phyloP scores from a whole-genome alignment of 495 filamentous ascomycete species.

The Neurospora sp. region DNA sequence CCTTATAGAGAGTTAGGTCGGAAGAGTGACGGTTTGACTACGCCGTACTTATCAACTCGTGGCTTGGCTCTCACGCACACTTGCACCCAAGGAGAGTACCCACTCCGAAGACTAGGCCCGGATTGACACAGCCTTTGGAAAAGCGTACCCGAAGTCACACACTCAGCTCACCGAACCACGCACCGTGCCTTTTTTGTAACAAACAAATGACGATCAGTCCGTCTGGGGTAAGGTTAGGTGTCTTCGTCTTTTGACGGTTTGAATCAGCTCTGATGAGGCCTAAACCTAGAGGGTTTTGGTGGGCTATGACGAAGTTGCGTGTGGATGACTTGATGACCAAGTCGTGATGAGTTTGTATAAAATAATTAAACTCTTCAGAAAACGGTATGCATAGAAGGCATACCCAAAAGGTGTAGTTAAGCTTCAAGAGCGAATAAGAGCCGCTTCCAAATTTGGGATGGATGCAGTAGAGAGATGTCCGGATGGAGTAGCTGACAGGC shows the following conservation, averaged over 20 bases:
- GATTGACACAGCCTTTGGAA: neutral
- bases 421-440: neutral
- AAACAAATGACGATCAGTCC: neutral
- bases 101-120: neutral
- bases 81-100: neutral
- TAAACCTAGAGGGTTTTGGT: neutral
- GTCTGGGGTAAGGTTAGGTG: neutral
- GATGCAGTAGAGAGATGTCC: constrained; percentile 1
- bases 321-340: neutral
- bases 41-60: neutral
- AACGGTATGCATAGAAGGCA: neutral
- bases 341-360: neutral
- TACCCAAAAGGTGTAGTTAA: neutral
- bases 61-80: neutral
- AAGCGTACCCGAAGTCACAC: neutral
- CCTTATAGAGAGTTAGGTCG: neutral
- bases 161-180: neutral
- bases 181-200: neutral
- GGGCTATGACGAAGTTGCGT: neutral
- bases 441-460: constrained; percentile 4
- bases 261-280: neutral
- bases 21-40: neutral
- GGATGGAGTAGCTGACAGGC: constrained; percentile 6
- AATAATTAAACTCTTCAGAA: neutral
- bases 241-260: neutral